Percentiles rank a stretch among this genome's conserved stretches.
phyloP scores from a whole-genome alignment of 169 alveolate genomes.

The Cryptosporidium meleagridis region DNA sequence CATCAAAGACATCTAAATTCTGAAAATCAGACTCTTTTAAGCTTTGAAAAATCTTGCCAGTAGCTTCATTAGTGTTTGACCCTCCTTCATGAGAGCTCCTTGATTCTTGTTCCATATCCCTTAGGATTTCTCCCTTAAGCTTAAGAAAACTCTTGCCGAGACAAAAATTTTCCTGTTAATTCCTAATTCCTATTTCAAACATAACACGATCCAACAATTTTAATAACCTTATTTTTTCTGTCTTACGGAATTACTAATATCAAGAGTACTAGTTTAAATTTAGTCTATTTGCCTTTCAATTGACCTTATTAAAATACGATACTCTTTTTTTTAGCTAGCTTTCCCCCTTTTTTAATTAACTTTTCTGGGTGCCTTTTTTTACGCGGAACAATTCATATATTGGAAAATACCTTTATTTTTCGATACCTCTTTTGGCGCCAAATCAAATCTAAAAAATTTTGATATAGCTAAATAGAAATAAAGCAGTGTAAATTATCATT shows the following conservation, averaged over 20 bases:
- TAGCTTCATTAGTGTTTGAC: neutral
- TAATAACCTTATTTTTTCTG: neutral
- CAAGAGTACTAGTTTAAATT: neutral
- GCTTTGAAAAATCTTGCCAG: neutral
- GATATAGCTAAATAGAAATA: neutral
- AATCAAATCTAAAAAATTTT: neutral
- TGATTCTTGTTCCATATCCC: conserved; percentile 54
- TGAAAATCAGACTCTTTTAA: neutral
- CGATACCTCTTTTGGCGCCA: conserved; percentile 30
- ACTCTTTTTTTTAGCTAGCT: conserved; percentile 11
- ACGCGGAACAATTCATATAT: neutral
- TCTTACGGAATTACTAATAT: neutral
- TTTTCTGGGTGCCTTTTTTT: conserved; percentile 13
- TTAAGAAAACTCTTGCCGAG: conserved; percentile 41
- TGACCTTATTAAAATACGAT: conserved; percentile 10
- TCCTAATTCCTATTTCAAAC: conserved; percentile 18
- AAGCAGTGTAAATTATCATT: neutral
- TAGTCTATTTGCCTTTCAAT: neutral
- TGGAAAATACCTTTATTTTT: neutral
- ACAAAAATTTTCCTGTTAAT: neutral
- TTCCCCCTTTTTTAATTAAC: conserved; percentile 18
- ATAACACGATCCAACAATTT: conserved; percentile 23
- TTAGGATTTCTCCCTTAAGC: conserved; percentile 30
- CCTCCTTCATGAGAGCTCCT: conserved; percentile 17
- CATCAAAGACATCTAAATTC: neutral